phyloP scores from a whole-genome alignment of 2,329 filamentous ascomycete genomes.

The Rutstroemia sp. region DNA sequence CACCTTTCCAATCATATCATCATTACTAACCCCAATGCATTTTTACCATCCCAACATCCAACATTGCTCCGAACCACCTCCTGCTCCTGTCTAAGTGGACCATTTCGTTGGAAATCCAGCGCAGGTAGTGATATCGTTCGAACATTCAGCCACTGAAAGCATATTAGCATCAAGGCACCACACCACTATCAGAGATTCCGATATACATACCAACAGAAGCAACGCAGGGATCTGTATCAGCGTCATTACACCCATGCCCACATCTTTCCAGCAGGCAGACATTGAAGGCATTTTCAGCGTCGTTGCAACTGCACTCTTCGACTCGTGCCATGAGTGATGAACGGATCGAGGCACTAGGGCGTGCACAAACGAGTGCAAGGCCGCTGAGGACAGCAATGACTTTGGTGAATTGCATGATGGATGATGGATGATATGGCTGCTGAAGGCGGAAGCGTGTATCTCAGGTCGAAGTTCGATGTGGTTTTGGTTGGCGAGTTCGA shows the following conservation, averaged over 20 bases:
- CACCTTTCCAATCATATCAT: no score
- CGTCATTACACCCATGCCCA: conserved; percentile 1
- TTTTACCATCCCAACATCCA: no score
- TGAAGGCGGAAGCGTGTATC: not conserved
- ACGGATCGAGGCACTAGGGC: not conserved
- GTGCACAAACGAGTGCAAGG: not conserved
- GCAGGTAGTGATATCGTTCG: no score
- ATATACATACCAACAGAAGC: not conserved
- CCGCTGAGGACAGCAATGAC: not conserved
- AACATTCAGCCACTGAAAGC: no score
- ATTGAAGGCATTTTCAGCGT: not conserved
- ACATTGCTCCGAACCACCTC: no score
- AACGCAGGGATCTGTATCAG: not conserved
- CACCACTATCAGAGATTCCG: no score
- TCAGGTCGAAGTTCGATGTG: not conserved
- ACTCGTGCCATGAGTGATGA: not conserved
- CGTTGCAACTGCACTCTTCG: conserved; percentile 2
- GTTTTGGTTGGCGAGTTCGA: not conserved
- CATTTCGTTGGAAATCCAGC: no score
- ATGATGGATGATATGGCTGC: not conserved
- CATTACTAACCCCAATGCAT: no score
- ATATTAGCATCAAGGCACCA: no score
- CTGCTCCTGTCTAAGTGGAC: no score
- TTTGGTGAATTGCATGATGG: not conserved
- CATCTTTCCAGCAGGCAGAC: not conserved